These are phyloP conservation scores for Trichomonas tenax DNA, from an alignment of 208 protist genomes.

Conservation along the genomic window DNA sequence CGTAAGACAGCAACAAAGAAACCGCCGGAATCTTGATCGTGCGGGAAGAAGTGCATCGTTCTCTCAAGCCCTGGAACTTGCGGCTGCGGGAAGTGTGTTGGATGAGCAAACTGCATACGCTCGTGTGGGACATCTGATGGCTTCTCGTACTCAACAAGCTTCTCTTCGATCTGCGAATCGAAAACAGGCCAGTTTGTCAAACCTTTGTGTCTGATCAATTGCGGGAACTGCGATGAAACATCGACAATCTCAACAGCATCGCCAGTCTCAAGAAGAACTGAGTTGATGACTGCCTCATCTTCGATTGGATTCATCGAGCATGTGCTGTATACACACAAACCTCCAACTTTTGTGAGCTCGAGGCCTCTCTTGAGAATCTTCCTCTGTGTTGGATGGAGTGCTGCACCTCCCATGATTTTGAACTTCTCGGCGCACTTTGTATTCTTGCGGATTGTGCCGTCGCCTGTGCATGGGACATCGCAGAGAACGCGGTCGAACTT, in stretches of 20 bases:
- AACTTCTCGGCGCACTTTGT: slow-evolving; percentile 36
- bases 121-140: background rate
- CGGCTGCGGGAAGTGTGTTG: background rate
- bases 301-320: slow-evolving; percentile 52
- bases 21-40: slow-evolving; percentile 50
- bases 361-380: slow-evolving; percentile 25
- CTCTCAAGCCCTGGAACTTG: background rate
- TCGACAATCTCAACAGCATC: slow-evolving; percentile 33
- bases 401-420: background rate
- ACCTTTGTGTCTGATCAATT: slow-evolving; percentile 29
- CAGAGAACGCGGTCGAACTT: slow-evolving; percentile 42
- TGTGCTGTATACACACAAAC: slow-evolving; percentile 48
- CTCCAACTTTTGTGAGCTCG: slow-evolving; percentile 27
- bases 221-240: slow-evolving; percentile 29
- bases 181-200: slow-evolving; percentile 40
- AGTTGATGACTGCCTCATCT: slow-evolving; percentile 47
- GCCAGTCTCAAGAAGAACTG: slow-evolving; percentile 26
- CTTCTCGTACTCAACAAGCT: background rate
- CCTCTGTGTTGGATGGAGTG: slow-evolving; percentile 35
- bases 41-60: slow-evolving; percentile 47
- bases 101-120: background rate
- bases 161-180: background rate
- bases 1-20: slow-evolving; percentile 53
- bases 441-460: slow-evolving; percentile 48
- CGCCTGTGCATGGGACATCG: slow-evolving; percentile 48